Conservation (phyloP, 768 basidiomycete species). For the Cystoderma amianthinum region DNA sequence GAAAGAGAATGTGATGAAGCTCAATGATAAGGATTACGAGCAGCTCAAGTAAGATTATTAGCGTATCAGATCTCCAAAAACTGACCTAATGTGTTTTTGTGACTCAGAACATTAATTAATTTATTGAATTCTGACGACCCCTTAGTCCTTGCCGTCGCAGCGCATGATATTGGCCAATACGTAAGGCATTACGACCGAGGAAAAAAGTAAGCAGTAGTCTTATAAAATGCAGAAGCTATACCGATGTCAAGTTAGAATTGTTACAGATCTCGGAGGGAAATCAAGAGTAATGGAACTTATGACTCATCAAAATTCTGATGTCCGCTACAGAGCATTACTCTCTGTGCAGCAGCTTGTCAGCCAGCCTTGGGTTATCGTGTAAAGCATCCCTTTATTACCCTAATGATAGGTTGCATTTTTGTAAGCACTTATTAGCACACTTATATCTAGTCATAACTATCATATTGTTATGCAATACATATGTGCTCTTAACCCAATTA, state of each 20-base stretch:
- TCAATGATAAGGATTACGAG: conserved; percentile 81
- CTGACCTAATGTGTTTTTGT: not conserved
- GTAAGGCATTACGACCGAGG: conserved; percentile 88
- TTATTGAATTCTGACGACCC: conserved; percentile 71
- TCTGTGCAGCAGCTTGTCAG: conserved; percentile 90
- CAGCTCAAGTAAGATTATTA: conserved; percentile 63
- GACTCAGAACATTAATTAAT: conserved; percentile 60
- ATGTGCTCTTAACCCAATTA: conserved; percentile 1
- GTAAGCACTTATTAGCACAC: too few relatives aligned
- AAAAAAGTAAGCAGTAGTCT: conserved; percentile 62
- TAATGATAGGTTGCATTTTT: too few relatives aligned
- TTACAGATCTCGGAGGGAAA: conserved; percentile 86
- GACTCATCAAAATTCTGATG: conserved; percentile 82
- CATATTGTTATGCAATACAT: not conserved
- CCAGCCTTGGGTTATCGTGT: conserved; percentile 72
- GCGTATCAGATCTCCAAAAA: not conserved
- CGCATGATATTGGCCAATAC: conserved; percentile 91
- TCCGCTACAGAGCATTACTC: conserved; percentile 87
- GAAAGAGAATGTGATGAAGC: conserved; percentile 86
- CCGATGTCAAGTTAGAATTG: conserved; percentile 36
- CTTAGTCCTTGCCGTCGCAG: conserved; percentile 82
- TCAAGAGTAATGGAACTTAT: conserved; percentile 86
- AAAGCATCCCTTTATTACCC: too few relatives aligned
- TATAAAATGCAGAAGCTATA: conserved; percentile 1
- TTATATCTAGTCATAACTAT: too few relatives aligned